phyloP scores from a whole-genome alignment of 352 stramenopile species.

The Halophytophthora batemanensis region DNA sequence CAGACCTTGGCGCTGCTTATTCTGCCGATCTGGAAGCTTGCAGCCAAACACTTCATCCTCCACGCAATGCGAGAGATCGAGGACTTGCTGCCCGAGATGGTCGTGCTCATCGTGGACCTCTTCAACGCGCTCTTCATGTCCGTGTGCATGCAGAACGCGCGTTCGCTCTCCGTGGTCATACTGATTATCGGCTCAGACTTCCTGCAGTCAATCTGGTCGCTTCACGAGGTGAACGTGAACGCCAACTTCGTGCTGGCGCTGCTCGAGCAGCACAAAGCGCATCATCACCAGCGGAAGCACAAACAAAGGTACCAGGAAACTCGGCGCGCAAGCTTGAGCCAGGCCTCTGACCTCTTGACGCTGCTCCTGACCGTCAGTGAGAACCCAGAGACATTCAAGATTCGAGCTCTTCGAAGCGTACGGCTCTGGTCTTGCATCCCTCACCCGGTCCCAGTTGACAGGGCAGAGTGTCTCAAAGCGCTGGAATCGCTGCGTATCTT shows the following conservation, averaged over 20 bases:
- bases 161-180: neutral
- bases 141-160: constrained; percentile 11
- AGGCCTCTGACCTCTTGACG: neutral
- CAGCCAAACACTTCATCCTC: constrained; percentile 12
- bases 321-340: too few relatives aligned
- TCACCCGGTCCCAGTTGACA: constrained; percentile 5
- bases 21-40: constrained; percentile 8
- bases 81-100: constrained; percentile 13
- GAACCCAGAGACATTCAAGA: constrained; percentile 9
- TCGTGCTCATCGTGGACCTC: constrained; percentile 18
- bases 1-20: constrained; percentile 1
- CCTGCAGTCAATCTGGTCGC: neutral
- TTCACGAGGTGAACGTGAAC: constrained; percentile 3
- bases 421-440: constrained; percentile 12
- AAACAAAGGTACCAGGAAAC: neutral
- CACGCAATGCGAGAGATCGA: constrained; percentile 6
- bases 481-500: constrained; percentile 9
- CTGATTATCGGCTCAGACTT: constrained; percentile 2
- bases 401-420: neutral
- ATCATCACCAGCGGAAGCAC: neutral
- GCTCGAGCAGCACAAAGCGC: neutral
- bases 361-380: constrained; percentile 10
- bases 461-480: constrained; percentile 7
- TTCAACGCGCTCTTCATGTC: constrained; percentile 15
- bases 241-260: constrained; percentile 1